These are phyloP conservation scores for Begonia peltatifolia DNA, from an alignment of 306 rosid genomes.

Conservation along the genomic window DNA sequence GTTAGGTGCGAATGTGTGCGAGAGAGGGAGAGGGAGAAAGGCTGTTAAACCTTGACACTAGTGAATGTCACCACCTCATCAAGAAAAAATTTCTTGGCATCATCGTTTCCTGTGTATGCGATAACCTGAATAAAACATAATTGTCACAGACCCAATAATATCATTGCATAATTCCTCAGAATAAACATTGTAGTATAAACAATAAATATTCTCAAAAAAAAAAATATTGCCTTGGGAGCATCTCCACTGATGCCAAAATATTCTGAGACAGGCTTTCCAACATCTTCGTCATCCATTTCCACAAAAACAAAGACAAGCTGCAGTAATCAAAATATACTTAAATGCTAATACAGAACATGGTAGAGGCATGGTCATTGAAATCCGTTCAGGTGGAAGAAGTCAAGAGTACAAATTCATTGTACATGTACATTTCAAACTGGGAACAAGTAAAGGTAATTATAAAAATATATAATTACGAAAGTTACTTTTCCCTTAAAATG, in stretches of 20 bases:
- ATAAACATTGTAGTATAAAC: background rate
- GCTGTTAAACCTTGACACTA: conserved; percentile 48
- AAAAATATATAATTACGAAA: background rate
- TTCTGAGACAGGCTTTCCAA: conserved; percentile 82
- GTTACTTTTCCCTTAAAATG: conserved; percentile 84
- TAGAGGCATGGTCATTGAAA: too few relatives aligned
- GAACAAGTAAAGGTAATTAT: too few relatives aligned
- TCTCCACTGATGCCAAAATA: conserved; percentile 75
- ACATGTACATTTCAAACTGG: too few relatives aligned
- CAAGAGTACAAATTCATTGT: too few relatives aligned
- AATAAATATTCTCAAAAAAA: background rate
- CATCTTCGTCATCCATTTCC: conserved; percentile 77
- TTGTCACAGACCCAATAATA: conserved; percentile 4
- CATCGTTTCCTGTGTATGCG: conserved; percentile 84
- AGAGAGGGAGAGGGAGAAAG: background rate
- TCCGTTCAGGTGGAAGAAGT: too few relatives aligned
- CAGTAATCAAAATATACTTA: conserved; percentile 4
- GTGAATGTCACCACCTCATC: conserved; percentile 54
- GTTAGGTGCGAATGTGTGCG: too few relatives aligned
- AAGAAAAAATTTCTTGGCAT: conserved; percentile 63
- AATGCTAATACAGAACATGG: too few relatives aligned
- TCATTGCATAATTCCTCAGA: background rate
- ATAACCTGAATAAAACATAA: conserved; percentile 36
- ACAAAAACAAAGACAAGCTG: conserved; percentile 83
- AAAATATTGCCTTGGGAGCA: conserved; percentile 51